Evolutionary conservation across 2,329 filamentous ascomycete genomes (phyloP), one percentile per base, ranked within the genome.

Genomic region (Rutstroemia sp.): DNA sequence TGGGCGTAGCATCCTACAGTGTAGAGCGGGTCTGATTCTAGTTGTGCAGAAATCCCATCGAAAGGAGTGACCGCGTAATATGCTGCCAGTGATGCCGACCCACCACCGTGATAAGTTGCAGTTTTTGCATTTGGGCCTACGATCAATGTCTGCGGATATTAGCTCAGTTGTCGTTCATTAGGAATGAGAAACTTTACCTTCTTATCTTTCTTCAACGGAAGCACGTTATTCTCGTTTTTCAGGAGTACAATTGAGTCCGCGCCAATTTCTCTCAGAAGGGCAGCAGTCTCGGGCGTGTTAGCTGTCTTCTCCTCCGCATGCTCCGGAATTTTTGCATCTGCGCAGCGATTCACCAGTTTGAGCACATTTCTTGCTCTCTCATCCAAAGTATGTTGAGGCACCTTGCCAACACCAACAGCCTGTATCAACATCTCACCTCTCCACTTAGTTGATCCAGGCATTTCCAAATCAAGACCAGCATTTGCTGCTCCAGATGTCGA

Each of bases 61-160:
- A 86, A 83, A 2, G 87, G 88, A 0, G 83, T 89, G 19, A 90
- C 77, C 48, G 86, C 86, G 57, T 86, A 83, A 71, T 87, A 88
- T 6, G 79, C 74, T 9, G 71, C 70, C 27, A 83, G 70, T 0
- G 81, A 78, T 1, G 84, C 85, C 4, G 82, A 86, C 19, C 85
- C 85, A 57, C 84, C 85, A 38, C 85, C 85, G 54, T 84, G 63
- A 60, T 81, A 81, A 2, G 76, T 78, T 1, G 78, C 74, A 45
- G 76, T 68, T 65, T 80, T 82, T 8, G 80, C 78, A 60, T 83
- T 82, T 16, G 80, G 80, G 0, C 80, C 80, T 30, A 83, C 73
- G 30, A 83, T 71, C 21, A 82, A 73, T 0, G 79, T 81, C 72
- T 55, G 17, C 16, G 42, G 8, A 19, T 2, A 17, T 55, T 14